Evolutionary conservation across 73 alveolate species (phyloP).

Genomic region (Blepharisma japonicum): DNA sequence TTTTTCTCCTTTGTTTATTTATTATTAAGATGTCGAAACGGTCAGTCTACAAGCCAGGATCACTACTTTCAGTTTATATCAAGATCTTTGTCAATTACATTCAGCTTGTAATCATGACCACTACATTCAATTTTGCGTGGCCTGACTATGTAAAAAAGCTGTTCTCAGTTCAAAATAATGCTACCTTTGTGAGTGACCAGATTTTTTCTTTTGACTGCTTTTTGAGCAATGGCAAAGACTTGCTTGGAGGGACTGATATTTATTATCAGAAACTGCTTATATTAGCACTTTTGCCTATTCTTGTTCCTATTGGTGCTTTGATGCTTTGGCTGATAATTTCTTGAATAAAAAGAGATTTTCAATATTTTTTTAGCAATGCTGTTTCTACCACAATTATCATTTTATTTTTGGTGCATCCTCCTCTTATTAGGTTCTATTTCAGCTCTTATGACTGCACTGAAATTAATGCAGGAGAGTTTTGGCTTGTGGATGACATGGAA

Average conservation of each 20-base stretch:
- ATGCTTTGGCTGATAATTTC: constrained; percentile 37
- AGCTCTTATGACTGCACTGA: constrained; percentile 46
- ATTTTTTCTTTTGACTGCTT: constrained; percentile 52
- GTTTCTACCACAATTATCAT: constrained; percentile 48
- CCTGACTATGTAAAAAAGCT: constrained; percentile 35
- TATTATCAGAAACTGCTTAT: constrained; percentile 39
- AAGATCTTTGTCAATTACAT: constrained; percentile 59
- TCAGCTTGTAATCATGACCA: constrained; percentile 45
- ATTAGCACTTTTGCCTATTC: constrained; percentile 40
- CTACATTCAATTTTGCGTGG: constrained; percentile 61
- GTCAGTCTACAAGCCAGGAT: constrained; percentile 38
- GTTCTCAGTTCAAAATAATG: not conserved
- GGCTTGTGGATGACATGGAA: constrained; percentile 39
- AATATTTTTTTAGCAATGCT: constrained; percentile 29
- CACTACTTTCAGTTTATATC: constrained; percentile 48
- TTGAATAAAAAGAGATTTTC: constrained; percentile 30
- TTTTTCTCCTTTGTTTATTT: constrained; percentile 25
- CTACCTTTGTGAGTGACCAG: not conserved
- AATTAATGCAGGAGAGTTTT: constrained; percentile 44
- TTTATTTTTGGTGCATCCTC: constrained; percentile 55
- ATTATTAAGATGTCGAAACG: constrained; percentile 42
- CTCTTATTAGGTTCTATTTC: constrained; percentile 40
- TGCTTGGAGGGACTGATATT: constrained; percentile 44
- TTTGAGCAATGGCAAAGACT: constrained; percentile 29
- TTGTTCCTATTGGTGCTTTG: constrained; percentile 28